Evolutionary conservation across 2,329 filamentous ascomycete genomes (phyloP).

Genomic region (Botryotinia convoluta): DNA sequence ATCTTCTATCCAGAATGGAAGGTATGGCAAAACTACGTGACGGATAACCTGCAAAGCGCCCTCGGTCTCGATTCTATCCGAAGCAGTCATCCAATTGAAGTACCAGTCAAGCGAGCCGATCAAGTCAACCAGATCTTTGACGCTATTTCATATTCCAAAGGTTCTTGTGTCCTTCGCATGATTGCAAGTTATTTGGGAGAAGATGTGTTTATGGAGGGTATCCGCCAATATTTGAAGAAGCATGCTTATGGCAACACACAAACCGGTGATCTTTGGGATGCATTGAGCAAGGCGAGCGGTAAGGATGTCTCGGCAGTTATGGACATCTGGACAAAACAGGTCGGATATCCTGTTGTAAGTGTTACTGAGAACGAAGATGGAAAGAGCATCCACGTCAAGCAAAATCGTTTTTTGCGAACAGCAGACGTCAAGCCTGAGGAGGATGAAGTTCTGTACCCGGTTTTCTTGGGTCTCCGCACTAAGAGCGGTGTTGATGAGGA

Average conservation of each 20-base stretch:
- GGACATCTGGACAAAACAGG: constrained; percentile 95
- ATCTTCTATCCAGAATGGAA: constrained; percentile 97
- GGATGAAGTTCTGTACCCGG: constrained; percentile 81
- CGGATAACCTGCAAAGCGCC: constrained; percentile 85
- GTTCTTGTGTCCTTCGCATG: constrained; percentile 94
- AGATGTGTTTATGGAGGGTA: constrained; percentile 87
- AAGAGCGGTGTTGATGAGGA: constrained; percentile 79
- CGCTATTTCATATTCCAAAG: constrained; percentile 95
- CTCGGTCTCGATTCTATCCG: constrained; percentile 84
- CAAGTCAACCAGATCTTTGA: constrained; percentile 99
- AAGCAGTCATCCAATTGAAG: constrained; percentile 95
- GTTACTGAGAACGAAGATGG: constrained; percentile 73
- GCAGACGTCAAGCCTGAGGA: constrained; percentile 93
- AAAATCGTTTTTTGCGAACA: constrained; percentile 91
- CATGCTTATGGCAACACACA: constrained; percentile 95
- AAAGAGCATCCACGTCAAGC: constrained; percentile 79
- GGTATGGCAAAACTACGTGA: constrained; percentile 94
- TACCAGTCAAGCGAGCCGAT: constrained; percentile 90
- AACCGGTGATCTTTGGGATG: constrained; percentile 87
- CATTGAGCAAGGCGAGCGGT: constrained; percentile 82
- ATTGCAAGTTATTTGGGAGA: constrained; percentile 94
- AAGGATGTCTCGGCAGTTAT: constrained; percentile 89
- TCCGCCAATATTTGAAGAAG: constrained; percentile 88
- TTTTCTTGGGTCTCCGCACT: constrained; percentile 82
- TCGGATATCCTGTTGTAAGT: constrained; percentile 87